phyloP scores from a whole-genome alignment of 2,329 filamentous ascomycete species.

The Neofusicoccum sp. region DNA sequence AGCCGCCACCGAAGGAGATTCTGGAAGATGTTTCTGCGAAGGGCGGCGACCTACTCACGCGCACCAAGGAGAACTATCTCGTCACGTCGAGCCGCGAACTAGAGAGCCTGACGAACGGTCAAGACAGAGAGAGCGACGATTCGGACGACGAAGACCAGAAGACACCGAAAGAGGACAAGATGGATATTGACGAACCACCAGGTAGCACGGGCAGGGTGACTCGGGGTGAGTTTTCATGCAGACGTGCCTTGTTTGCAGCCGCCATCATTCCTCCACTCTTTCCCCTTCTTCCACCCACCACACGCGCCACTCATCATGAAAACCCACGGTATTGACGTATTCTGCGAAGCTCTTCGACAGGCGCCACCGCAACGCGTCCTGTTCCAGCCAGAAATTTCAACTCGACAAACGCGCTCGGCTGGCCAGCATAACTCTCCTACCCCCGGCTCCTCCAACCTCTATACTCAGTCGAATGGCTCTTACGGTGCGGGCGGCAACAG shows the following conservation, averaged over 20 bases:
- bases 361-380: slow-evolving; percentile 82
- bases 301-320: not conserved
- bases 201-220: slow-evolving; percentile 39
- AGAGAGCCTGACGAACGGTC: slow-evolving; percentile 50
- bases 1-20: slow-evolving; percentile 84
- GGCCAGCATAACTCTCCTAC: slow-evolving; percentile 42
- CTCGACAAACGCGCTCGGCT: slow-evolving; percentile 62
- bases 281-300: not conserved
- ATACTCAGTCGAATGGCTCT: slow-evolving; percentile 35
- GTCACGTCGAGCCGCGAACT: slow-evolving; percentile 48
- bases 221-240: slow-evolving; percentile 28
- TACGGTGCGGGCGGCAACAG: slow-evolving; percentile 31
- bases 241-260: not conserved
- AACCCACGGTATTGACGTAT: not conserved
- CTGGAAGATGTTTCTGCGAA: slow-evolving; percentile 78
- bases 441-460: slow-evolving; percentile 29
- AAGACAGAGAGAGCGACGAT: slow-evolving; percentile 53
- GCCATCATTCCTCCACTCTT: not conserved
- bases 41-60: slow-evolving; percentile 72
- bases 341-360: slow-evolving; percentile 63
- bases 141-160: slow-evolving; percentile 42
- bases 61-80: slow-evolving; percentile 74
- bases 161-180: slow-evolving; percentile 53
- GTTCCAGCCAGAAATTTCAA: slow-evolving; percentile 75
- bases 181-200: slow-evolving; percentile 49